These are phyloP conservation scores for Tuber brumale DNA, from an alignment of 495 filamentous ascomycete species.

Conservation along the genomic window DNA sequence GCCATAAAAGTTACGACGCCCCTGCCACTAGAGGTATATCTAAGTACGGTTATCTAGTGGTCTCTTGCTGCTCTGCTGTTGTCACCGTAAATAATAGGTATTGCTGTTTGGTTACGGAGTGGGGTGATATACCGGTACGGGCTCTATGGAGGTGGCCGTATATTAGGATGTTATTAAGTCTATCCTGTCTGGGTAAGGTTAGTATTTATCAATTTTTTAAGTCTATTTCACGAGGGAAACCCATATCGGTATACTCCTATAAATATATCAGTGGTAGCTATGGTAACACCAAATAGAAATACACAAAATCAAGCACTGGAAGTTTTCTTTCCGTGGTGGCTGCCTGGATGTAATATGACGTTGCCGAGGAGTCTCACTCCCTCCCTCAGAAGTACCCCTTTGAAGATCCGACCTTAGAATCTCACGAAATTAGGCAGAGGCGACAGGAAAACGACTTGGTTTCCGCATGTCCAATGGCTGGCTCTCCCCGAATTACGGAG, in stretches of 20 bases:
- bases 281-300: background rate
- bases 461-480: conserved; percentile 25
- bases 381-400: conserved; percentile 36
- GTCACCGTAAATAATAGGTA: too few relatives aligned
- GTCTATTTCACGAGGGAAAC: background rate
- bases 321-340: conserved; percentile 23
- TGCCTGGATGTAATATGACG: conserved; percentile 21
- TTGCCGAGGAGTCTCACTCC: conserved; percentile 21
- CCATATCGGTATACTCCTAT: too few relatives aligned
- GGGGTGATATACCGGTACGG: too few relatives aligned
- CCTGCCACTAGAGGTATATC: too few relatives aligned
- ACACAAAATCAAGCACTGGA: conserved; percentile 19
- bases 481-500: conserved; percentile 24
- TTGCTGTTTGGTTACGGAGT: too few relatives aligned
- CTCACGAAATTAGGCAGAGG: background rate
- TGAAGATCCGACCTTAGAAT: background rate
- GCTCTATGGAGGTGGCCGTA: too few relatives aligned
- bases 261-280: too few relatives aligned
- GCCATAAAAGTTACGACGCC: too few relatives aligned
- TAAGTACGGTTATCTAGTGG: too few relatives aligned
- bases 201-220: background rate
- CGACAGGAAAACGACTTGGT: conserved; percentile 10
- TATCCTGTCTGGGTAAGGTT: conserved; percentile 18
- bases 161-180: conserved; percentile 3
- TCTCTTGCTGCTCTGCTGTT: too few relatives aligned